Percentiles rank a stretch among this genome's conserved stretches.
phyloP scores from a whole-genome alignment of 495 filamentous ascomycete genomes.

The Hapsidospora chrysogenum region DNA sequence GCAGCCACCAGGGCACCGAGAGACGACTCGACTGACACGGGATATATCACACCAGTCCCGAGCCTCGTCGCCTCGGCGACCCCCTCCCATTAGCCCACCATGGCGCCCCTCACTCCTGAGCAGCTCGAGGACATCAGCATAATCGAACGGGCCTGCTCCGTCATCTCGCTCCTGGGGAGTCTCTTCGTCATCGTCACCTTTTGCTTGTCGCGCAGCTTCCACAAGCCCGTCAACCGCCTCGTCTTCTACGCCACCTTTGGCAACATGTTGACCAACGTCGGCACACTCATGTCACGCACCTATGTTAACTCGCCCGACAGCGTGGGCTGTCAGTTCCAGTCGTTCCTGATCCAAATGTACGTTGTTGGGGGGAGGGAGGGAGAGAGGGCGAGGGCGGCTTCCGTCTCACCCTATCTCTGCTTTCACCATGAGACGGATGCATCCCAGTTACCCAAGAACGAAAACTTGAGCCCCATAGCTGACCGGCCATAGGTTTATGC shows the following conservation, averaged over 20 bases:
- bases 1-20: no score
- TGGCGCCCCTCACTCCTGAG: conserved; percentile 7
- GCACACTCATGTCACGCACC: conserved; percentile 53
- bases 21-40: no score
- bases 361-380: no score
- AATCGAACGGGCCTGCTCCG: conserved; percentile 51
- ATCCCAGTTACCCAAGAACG: no score
- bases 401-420: no score
- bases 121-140: conserved; percentile 30
- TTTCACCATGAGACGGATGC: no score
- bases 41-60: no score
- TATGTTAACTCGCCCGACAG: conserved; percentile 29
- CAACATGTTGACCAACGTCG: conserved; percentile 67
- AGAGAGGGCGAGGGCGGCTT: no score
- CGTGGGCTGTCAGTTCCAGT: conserved; percentile 58
- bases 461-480: no score
- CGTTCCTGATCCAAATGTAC: conserved; percentile 55
- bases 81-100: no score
- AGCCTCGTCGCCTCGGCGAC: no score
- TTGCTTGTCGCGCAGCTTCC: conserved; percentile 37
- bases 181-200: conserved; percentile 63
- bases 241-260: conserved; percentile 77
- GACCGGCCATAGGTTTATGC: conserved; percentile 42
- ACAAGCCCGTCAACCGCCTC: conserved; percentile 79
- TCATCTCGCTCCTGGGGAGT: conserved; percentile 56